Evolutionary conservation across 495 filamentous ascomycete species (phyloP).

Genomic region (Tuber borchii): DNA sequence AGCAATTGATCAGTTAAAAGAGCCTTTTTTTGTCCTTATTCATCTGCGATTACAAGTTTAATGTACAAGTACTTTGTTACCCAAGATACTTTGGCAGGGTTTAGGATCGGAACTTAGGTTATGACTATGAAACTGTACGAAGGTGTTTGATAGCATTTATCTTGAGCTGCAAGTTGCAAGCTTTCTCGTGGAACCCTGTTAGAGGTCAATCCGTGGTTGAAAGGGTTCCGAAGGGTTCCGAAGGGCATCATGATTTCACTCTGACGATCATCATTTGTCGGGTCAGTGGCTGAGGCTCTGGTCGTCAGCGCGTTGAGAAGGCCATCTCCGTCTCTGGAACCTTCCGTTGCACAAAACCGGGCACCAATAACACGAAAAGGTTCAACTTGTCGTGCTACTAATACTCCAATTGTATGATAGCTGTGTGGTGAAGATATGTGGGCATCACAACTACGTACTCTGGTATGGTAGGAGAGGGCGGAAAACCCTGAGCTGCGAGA

Average conservation of each 20-base stretch:
- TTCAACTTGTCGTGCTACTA: background rate
- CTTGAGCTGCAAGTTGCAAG: background rate
- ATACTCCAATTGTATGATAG: background rate
- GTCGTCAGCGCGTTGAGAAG: background rate
- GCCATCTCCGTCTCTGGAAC: background rate
- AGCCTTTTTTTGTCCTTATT: background rate
- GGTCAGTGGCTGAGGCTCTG: background rate
- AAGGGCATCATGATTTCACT: conserved; percentile 17
- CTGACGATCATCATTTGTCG: conserved; percentile 15
- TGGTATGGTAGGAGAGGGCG: no score
- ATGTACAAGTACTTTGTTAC: background rate
- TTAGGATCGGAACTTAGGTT: background rate
- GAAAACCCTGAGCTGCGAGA: no score
- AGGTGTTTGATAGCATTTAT: background rate
- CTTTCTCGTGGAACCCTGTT: background rate
- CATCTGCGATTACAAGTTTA: background rate
- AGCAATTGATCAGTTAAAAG: conserved; percentile 44
- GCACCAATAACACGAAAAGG: background rate
- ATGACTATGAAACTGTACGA: background rate
- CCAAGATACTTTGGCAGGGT: background rate
- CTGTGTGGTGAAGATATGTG: background rate
- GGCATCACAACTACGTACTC: background rate
- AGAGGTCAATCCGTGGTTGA: background rate
- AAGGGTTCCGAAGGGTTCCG: background rate
- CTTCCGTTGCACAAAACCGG: background rate